These are phyloP conservation scores for Talaromyces sp. DNA, from an alignment of 2,329 filamentous ascomycete species.

Conservation along the genomic window DNA sequence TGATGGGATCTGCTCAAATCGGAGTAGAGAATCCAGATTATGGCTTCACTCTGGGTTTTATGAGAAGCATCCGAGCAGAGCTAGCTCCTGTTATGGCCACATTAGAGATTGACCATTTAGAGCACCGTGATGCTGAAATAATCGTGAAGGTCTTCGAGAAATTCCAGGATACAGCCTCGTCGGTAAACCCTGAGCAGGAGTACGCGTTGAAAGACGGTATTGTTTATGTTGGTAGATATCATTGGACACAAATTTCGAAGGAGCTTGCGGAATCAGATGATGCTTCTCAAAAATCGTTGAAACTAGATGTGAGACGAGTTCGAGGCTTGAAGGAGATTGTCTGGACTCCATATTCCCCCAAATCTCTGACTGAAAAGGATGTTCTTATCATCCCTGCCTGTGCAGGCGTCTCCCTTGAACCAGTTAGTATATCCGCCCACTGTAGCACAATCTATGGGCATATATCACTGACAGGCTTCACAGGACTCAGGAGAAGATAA, in stretches of 20 bases:
- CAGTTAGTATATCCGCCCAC: neutral
- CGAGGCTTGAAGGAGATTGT: neutral
- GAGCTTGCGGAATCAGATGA: neutral
- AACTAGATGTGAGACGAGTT: neutral
- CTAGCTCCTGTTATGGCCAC: neutral
- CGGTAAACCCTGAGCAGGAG: neutral
- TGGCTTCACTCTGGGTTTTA: neutral
- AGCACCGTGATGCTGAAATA: neutral
- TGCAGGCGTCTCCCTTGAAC: neutral
- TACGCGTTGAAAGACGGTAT: neutral
- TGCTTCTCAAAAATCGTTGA: neutral
- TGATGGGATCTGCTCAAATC: neutral
- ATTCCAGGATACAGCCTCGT: neutral
- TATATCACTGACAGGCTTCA: neutral
- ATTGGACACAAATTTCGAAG: neutral
- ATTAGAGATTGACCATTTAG: neutral
- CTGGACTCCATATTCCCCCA: neutral
- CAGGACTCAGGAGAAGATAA: neutral
- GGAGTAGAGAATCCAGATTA: neutral
- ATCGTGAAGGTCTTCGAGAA: neutral
- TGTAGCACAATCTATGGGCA: neutral
- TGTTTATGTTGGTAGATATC: neutral
- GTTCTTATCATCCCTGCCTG: neutral
- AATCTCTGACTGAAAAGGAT: neutral
- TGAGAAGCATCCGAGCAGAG: neutral